phyloP scores from a whole-genome alignment of 202 grass and related monocot species.

The Bolboschoenoplectus hybrid region DNA sequence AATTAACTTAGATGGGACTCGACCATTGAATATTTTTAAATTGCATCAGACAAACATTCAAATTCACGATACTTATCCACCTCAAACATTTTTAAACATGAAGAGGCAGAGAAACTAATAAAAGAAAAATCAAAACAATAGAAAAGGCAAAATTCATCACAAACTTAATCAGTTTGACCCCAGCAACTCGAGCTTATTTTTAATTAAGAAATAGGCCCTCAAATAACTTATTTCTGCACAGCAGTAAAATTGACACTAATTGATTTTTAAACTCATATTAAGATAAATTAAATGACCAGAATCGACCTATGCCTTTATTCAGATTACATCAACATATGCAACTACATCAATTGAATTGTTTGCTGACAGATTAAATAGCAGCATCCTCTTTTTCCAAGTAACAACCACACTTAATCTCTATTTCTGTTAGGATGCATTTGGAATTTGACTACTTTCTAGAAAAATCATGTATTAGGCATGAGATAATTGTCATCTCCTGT shows the following conservation, averaged over 20 bases:
- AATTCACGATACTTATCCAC: neutral
- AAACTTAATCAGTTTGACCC: neutral
- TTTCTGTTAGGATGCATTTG: neutral
- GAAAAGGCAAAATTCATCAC: neutral
- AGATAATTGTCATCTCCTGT: slow-evolving; percentile 8
- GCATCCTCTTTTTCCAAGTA: neutral
- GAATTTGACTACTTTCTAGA: neutral
- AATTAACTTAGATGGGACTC: neutral
- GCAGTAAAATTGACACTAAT: neutral
- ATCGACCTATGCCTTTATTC: neutral
- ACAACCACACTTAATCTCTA: slow-evolving; percentile 2
- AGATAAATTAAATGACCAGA: neutral
- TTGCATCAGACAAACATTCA: neutral
- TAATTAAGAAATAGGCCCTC: neutral
- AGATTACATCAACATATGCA: slow-evolving; percentile 13
- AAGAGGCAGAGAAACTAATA: neutral
- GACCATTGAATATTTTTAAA: neutral
- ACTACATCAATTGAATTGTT: neutral
- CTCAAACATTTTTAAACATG: neutral
- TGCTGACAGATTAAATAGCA: neutral
- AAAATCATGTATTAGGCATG: neutral
- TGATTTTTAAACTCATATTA: neutral
- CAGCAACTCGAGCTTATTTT: neutral
- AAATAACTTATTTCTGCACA: slow-evolving; percentile 8
- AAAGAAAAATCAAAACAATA: slow-evolving; percentile 7